These are phyloP conservation scores for Fagus sylvatica DNA, from an alignment of 306 rosid genomes.

Conservation along the genomic window DNA sequence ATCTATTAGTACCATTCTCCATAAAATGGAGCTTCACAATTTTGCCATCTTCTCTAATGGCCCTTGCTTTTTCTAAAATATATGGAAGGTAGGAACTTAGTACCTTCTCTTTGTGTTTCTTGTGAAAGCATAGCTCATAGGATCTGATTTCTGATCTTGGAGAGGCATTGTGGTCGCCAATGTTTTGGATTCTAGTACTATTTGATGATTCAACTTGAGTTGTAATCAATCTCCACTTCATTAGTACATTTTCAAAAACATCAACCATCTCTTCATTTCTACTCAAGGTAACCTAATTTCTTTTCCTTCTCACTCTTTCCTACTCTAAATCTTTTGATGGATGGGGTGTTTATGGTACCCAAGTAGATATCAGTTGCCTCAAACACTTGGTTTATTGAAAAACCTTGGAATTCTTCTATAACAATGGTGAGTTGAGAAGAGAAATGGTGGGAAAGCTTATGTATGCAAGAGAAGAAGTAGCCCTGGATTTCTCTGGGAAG, in stretches of 20 bases:
- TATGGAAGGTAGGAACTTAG: conserved; percentile 27
- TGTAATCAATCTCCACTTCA: conserved; percentile 27
- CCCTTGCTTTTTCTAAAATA: conserved; percentile 26
- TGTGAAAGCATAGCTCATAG: conserved; percentile 15
- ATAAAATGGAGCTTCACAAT: conserved; percentile 23
- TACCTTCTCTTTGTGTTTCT: conserved; percentile 23
- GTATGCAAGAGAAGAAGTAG: neutral
- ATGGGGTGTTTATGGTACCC: conserved; percentile 19
- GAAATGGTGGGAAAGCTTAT: neutral
- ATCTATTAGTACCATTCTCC: too few relatives aligned
- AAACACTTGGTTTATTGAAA: conserved; percentile 23
- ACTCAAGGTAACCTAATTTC: conserved; percentile 18
- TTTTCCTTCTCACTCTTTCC: conserved; percentile 6
- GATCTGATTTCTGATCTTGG: neutral
- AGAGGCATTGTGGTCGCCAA: neutral
- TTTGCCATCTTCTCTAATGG: conserved; percentile 22
- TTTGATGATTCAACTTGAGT: conserved; percentile 7
- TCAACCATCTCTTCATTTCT: conserved; percentile 29
- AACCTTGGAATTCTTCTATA: conserved; percentile 24
- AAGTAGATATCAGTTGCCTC: conserved; percentile 34
- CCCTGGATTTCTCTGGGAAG: neutral
- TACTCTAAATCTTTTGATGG: conserved; percentile 14
- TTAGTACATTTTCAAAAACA: conserved; percentile 23
- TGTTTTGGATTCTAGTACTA: neutral
- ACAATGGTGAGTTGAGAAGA: conserved; percentile 21